Evolutionary conservation across 2,329 filamentous ascomycete genomes (phyloP).

Genomic region (Aspergillus hiratsukae): DNA sequence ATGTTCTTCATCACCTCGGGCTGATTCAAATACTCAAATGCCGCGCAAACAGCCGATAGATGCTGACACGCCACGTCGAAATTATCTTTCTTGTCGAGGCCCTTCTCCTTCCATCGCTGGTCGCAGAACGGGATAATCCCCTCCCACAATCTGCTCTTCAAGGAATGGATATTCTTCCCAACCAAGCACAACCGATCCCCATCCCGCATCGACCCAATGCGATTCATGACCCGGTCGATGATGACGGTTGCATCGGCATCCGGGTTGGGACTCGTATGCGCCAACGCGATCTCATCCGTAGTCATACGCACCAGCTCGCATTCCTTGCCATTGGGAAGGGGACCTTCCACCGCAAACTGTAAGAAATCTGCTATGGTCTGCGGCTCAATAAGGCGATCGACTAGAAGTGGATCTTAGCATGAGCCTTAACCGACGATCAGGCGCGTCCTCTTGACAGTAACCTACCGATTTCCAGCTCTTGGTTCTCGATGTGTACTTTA

Average conservation of each 20-base stretch:
- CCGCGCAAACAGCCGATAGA: constrained; percentile 16
- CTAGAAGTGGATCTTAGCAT: constrained; percentile 5
- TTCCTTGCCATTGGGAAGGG: constrained; percentile 17
- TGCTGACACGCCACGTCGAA: constrained; percentile 22
- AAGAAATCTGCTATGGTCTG: constrained; percentile 20
- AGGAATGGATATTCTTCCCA: constrained; percentile 21
- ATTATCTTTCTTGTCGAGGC: constrained; percentile 12
- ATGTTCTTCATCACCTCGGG: constrained; percentile 8
- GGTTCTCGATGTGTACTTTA: constrained; percentile 5
- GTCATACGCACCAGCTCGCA: constrained; percentile 5
- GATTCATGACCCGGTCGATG: constrained; percentile 4
- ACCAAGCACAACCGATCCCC: constrained; percentile 12
- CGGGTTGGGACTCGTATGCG: background rate
- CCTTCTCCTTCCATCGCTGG: constrained; percentile 21
- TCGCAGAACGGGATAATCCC: constrained; percentile 23
- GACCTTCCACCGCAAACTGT: constrained; percentile 4
- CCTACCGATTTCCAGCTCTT: constrained; percentile 12
- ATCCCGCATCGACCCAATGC: constrained; percentile 12
- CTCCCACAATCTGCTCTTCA: constrained; percentile 23
- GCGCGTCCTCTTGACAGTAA: background rate
- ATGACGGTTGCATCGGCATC: constrained; percentile 4
- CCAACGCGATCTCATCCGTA: constrained; percentile 3
- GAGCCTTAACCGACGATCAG: background rate
- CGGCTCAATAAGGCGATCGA: constrained; percentile 25
- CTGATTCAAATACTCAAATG: constrained; percentile 23